These are phyloP conservation scores for Aspergillus viridinutans DNA, from an alignment of 2,329 filamentous ascomycete species.

Conservation along the genomic window DNA sequence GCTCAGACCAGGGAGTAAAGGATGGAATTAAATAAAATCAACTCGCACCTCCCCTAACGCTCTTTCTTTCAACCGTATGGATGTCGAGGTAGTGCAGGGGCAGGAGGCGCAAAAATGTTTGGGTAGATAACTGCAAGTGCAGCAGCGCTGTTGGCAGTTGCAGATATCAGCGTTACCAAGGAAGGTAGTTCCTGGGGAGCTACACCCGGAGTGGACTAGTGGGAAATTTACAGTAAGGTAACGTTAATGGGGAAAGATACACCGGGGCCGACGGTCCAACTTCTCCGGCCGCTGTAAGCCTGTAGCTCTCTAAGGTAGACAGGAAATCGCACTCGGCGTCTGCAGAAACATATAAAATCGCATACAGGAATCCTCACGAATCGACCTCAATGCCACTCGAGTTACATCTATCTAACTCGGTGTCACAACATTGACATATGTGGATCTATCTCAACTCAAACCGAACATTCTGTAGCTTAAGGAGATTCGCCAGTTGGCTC, in stretches of 20 bases:
- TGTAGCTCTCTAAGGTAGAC: no score
- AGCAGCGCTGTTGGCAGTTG: no score
- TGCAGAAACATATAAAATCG: neutral
- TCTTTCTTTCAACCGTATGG: neutral
- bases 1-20: neutral
- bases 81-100: neutral
- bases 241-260: conserved; percentile 14
- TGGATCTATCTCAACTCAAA: neutral
- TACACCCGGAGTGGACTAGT: neutral
- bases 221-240: neutral
- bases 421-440: neutral
- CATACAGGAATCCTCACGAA: neutral
- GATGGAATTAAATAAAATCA: neutral
- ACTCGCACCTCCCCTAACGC: neutral
- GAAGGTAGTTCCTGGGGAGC: no score
- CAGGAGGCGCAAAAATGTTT: neutral
- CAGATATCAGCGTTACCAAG: neutral
- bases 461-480: neutral
- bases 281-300: neutral
- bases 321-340: neutral
- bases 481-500: neutral
- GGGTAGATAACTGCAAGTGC: neutral
- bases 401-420: neutral
- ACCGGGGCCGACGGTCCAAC: conserved; percentile 10
- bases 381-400: neutral